phyloP scores from a whole-genome alignment of 371 early-diverging fungal genomes.

The Mucor mucedo region DNA sequence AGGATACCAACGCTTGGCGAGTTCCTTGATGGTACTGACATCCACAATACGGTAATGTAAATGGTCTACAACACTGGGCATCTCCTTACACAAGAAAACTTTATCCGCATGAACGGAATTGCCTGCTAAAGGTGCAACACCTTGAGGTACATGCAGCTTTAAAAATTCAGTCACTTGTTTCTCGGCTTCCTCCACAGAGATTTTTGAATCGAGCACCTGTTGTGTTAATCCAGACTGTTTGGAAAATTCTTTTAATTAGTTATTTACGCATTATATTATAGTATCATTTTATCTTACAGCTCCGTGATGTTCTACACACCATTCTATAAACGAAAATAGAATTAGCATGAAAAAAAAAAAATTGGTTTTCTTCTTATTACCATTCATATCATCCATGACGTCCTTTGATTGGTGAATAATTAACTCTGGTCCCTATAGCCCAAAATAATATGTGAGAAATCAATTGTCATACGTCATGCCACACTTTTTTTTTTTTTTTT shows the following conservation, averaged over 20 bases:
- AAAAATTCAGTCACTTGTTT: conserved; percentile 74
- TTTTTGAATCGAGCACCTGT: conserved; percentile 74
- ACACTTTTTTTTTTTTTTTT: conserved; percentile 5
- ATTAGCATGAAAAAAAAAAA: background rate
- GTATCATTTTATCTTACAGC: conserved; percentile 38
- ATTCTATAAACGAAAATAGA: conserved; percentile 52
- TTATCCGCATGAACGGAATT: conserved; percentile 93
- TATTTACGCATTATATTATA: no score
- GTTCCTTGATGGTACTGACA: conserved; percentile 91
- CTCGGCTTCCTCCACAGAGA: conserved; percentile 77
- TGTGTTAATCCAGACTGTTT: conserved; percentile 82
- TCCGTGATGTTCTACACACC: conserved; percentile 91
- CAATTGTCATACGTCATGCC: background rate
- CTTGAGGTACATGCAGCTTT: conserved; percentile 64
- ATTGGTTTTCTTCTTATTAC: conserved; percentile 21
- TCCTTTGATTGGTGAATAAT: conserved; percentile 79
- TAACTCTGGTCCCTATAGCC: conserved; percentile 71
- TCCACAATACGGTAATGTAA: conserved; percentile 92
- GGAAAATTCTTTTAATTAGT: background rate
- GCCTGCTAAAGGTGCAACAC: conserved; percentile 85
- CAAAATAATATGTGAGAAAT: background rate
- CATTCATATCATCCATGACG: conserved; percentile 87
- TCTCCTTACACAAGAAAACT: conserved; percentile 79
- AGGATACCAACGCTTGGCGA: conserved; percentile 79
- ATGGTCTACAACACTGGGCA: conserved; percentile 78